These are phyloP conservation scores for Delphinella strobiligena DNA, from an alignment of 2,329 filamentous ascomycete species.

Conservation along the genomic window DNA sequence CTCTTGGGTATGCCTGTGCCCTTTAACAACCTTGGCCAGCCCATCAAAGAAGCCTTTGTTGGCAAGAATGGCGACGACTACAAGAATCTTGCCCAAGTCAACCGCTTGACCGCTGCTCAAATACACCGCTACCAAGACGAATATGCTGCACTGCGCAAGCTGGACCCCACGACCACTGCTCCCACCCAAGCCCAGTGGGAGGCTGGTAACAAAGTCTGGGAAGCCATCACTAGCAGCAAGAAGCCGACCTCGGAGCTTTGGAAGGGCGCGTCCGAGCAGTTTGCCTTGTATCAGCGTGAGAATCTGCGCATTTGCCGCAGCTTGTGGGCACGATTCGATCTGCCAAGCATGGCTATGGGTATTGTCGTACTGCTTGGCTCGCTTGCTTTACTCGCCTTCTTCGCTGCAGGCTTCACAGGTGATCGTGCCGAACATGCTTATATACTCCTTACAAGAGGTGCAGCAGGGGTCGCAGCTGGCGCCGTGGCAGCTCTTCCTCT, in stretches of 20 bases:
- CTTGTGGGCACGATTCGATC: slow-evolving; percentile 86
- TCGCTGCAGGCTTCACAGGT: slow-evolving; percentile 47
- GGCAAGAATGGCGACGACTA: slow-evolving; percentile 56
- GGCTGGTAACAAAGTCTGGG: slow-evolving; percentile 44
- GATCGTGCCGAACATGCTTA: slow-evolving; percentile 43
- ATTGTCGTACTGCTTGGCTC: slow-evolving; percentile 58
- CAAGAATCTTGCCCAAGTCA: slow-evolving; percentile 65
- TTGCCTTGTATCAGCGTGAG: slow-evolving; percentile 61
- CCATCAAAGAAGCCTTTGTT: slow-evolving; percentile 88
- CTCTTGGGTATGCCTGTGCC: slow-evolving; percentile 86
- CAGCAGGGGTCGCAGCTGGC: slow-evolving; percentile 23
- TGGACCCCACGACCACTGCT: slow-evolving; percentile 48
- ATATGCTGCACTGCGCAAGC: slow-evolving; percentile 62
- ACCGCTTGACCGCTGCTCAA: slow-evolving; percentile 66
- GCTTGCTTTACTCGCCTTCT: slow-evolving; percentile 58
- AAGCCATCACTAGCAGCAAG: slow-evolving; percentile 29
- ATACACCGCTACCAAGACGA: slow-evolving; percentile 80
- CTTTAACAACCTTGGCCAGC: slow-evolving; percentile 86
- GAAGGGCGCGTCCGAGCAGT: slow-evolving; percentile 42
- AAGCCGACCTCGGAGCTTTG: slow-evolving; percentile 26
- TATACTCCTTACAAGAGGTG: slow-evolving; percentile 38
- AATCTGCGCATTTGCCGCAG: slow-evolving; percentile 69
- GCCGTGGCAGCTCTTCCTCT: slow-evolving; percentile 19
- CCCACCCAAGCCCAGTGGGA: slow-evolving; percentile 48
- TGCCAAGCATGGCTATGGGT: slow-evolving; percentile 73